A percentile compares a stretch with the other conserved stretches of the same genome.
Evolutionary conservation across 1,284 basidiomycete species (phyloP).

Genomic region (Anthracocystis panici-leucophaei): DNA sequence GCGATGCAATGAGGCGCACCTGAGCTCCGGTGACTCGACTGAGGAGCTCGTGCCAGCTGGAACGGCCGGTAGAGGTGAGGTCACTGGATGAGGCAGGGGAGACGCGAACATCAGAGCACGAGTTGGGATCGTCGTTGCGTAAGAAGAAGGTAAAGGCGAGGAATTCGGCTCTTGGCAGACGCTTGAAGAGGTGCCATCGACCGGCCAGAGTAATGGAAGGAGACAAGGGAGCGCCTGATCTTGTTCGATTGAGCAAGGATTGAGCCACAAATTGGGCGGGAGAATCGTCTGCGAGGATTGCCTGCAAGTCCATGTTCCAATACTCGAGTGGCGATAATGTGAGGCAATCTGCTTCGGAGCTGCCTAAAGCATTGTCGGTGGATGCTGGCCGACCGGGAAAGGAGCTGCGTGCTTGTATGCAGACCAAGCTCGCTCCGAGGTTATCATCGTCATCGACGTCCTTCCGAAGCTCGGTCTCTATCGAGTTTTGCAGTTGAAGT

Average conservation of each 20-base stretch:
- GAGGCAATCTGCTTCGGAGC: constrained; percentile 39
- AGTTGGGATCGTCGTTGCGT: constrained; percentile 13
- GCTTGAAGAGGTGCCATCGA: constrained; percentile 64
- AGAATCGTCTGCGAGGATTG: constrained; percentile 41
- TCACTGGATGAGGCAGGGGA: neutral
- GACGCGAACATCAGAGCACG: constrained; percentile 14
- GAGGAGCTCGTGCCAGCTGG: constrained; percentile 53
- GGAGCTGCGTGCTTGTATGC: constrained; percentile 34
- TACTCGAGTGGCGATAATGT: constrained; percentile 64
- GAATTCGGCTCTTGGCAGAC: constrained; percentile 64
- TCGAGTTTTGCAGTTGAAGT: constrained; percentile 53
- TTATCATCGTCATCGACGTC: neutral
- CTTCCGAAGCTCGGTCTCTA: constrained; percentile 38
- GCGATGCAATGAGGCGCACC: constrained; percentile 50
- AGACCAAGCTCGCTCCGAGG: constrained; percentile 2
- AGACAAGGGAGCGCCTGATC: constrained; percentile 53
- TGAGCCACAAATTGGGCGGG: constrained; percentile 53
- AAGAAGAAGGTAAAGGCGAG: constrained; percentile 66
- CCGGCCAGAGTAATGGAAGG: constrained; percentile 63
- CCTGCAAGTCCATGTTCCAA: constrained; percentile 46
- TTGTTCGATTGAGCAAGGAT: constrained; percentile 43
- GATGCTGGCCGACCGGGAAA: constrained; percentile 32
- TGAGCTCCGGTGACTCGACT: constrained; percentile 53
- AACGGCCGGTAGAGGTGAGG: constrained; percentile 12
- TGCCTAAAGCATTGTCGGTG: neutral